Percentiles rank a stretch among this genome's conserved stretches.
phyloP scores from a whole-genome alignment of 2,329 filamentous ascomycete species.

The Epichloe sylvatica region DNA sequence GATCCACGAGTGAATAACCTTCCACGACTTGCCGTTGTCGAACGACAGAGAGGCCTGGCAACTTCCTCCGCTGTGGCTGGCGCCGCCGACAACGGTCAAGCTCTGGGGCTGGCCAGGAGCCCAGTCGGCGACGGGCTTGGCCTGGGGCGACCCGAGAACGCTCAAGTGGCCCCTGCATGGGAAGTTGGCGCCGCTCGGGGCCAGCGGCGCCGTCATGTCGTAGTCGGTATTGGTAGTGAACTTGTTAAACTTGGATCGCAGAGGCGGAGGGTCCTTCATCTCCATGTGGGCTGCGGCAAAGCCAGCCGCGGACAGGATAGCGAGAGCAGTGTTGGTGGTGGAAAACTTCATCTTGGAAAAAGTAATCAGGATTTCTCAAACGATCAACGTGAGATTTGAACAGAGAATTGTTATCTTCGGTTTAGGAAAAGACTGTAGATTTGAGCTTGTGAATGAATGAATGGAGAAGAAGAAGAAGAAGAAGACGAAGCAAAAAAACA shows the following conservation, averaged over 20 bases:
- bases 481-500: background rate
- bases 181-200: slow-evolving; percentile 47
- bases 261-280: slow-evolving; percentile 37
- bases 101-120: slow-evolving; percentile 46
- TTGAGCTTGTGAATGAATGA: background rate
- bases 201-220: slow-evolving; percentile 56
- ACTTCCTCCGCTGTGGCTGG: slow-evolving; percentile 54
- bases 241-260: slow-evolving; percentile 39
- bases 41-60: slow-evolving; percentile 66
- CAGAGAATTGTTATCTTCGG: background rate
- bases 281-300: slow-evolving; percentile 42
- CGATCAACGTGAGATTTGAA: background rate
- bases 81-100: slow-evolving; percentile 49
- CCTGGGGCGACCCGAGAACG: slow-evolving; percentile 33
- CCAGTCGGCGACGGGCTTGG: slow-evolving; percentile 46
- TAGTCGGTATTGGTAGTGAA: slow-evolving; percentile 46
- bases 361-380: background rate
- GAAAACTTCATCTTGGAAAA: slow-evolving; percentile 25
- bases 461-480: no score
- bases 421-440: background rate
- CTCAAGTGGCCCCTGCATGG: slow-evolving; percentile 57
- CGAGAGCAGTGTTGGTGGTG: slow-evolving; percentile 20
- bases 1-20: slow-evolving; percentile 47
- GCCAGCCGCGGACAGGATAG: slow-evolving; percentile 28
- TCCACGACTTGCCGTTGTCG: slow-evolving; percentile 56